Percentiles rank a stretch among this genome's conserved stretches.
These are phyloP conservation scores for Eugenia klotzschiana DNA, from an alignment of 441 rosid genomes.

Conservation along the genomic window DNA sequence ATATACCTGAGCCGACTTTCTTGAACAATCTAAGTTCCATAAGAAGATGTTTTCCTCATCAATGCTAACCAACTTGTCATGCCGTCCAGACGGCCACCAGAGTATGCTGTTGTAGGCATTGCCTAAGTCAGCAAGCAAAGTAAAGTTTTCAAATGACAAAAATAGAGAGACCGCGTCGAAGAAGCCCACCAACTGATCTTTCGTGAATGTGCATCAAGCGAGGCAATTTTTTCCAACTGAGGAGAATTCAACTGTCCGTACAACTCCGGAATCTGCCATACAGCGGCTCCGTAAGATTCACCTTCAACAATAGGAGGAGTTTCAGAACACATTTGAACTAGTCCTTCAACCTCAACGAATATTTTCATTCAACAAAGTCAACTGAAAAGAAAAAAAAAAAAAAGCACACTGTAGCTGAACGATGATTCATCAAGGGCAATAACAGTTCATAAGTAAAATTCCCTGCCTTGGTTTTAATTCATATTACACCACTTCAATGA, in stretches of 20 bases:
- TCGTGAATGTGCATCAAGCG: slow-evolving; percentile 67
- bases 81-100: slow-evolving; percentile 90
- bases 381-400: not conserved
- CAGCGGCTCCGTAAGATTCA: slow-evolving; percentile 77
- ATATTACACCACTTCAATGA: not conserved
- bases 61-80: slow-evolving; percentile 74
- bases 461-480: not conserved
- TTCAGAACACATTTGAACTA: not conserved
- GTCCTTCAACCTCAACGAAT: not conserved
- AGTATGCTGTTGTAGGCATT: slow-evolving; percentile 33
- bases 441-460: not conserved
- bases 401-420: not conserved
- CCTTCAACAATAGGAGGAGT: slow-evolving; percentile 24
- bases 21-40: slow-evolving; percentile 75
- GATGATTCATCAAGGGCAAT: not conserved
- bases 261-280: slow-evolving; percentile 90
- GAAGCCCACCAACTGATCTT: slow-evolving; percentile 65
- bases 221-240: slow-evolving; percentile 65
- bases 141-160: not conserved
- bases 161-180: not conserved
- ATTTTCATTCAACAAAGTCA: not conserved
- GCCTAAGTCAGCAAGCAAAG: slow-evolving; percentile 2
- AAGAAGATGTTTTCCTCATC: slow-evolving; percentile 60
- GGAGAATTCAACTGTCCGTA: slow-evolving; percentile 75
- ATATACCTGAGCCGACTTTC: slow-evolving; percentile 62